These are phyloP conservation scores for Lagenidium sp. DNA, from an alignment of 352 stramenopile genomes.

Conservation along the genomic window DNA sequence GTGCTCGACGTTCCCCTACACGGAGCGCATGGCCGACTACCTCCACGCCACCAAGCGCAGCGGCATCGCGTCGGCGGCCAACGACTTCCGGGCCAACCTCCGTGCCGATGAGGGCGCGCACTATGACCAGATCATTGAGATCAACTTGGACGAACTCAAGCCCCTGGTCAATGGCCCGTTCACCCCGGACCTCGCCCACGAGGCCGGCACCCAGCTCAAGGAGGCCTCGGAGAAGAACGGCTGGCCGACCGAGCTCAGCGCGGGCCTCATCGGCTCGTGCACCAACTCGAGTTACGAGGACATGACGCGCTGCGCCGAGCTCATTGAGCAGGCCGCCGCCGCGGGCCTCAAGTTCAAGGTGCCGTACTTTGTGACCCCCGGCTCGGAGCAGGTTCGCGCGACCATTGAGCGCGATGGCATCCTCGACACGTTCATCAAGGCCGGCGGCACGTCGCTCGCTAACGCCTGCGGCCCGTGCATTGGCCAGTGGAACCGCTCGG, in stretches of 20 bases:
- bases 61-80: conserved; percentile 83
- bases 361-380: conserved; percentile 89
- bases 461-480: conserved; percentile 93
- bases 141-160: conserved; percentile 88
- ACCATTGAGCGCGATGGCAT: conserved; percentile 90
- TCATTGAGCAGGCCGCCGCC: conserved; percentile 78
- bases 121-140: conserved; percentile 92
- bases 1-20: conserved; percentile 93
- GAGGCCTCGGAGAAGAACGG: conserved; percentile 77
- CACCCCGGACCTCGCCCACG: conserved; percentile 87
- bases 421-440: conserved; percentile 84
- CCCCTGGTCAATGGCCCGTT: conserved; percentile 90
- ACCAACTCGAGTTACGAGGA: conserved; percentile 95
- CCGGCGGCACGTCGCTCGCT: conserved; percentile 83
- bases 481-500: conserved; percentile 91
- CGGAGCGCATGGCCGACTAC: conserved; percentile 89
- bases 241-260: conserved; percentile 86
- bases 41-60: conserved; percentile 83
- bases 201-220: conserved; percentile 61
- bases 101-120: conserved; percentile 84
- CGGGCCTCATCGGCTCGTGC: conserved; percentile 91
- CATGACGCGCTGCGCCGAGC: conserved; percentile 86
- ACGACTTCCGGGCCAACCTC: conserved; percentile 84
- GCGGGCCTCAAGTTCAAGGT: conserved; percentile 89
- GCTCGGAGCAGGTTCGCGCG: conserved; percentile 89